phyloP scores from a whole-genome alignment of 2,329 filamentous ascomycete species.

The Fusarium liriodendri region DNA sequence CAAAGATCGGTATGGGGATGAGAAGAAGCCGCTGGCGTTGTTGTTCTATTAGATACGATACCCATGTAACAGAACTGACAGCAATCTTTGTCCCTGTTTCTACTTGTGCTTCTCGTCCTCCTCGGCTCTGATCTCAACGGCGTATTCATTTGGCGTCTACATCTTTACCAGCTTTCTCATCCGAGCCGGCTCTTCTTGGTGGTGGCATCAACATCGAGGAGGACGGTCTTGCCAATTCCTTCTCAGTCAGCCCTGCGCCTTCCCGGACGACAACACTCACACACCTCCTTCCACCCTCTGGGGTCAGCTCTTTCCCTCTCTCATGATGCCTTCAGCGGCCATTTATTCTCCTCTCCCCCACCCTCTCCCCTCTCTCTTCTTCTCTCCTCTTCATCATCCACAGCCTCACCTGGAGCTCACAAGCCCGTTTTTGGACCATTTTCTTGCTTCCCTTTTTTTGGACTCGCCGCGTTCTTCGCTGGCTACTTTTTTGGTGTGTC shows the following conservation, averaged over 20 bases:
- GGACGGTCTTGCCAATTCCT: background rate
- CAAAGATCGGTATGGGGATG: slow-evolving; percentile 73
- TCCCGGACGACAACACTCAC: background rate
- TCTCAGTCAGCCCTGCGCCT: background rate
- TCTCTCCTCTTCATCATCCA: slow-evolving; percentile 24
- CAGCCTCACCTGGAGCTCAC: slow-evolving; percentile 36
- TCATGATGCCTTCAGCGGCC: background rate
- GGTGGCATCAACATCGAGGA: too few relatives aligned
- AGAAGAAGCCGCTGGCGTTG: slow-evolving; percentile 68
- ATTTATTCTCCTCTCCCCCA: background rate
- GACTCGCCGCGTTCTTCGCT: slow-evolving; percentile 32
- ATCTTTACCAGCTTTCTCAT: background rate
- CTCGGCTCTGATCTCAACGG: background rate
- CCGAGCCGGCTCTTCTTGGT: background rate
- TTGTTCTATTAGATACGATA: slow-evolving; percentile 70
- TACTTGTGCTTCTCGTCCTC: background rate
- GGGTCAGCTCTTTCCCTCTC: slow-evolving; percentile 3
- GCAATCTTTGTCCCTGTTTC: background rate
- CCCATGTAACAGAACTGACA: slow-evolving; percentile 20
- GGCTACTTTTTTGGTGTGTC: slow-evolving; percentile 14
- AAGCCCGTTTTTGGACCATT: slow-evolving; percentile 39
- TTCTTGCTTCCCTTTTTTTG: slow-evolving; percentile 49
- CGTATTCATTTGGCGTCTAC: background rate
- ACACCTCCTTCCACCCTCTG: background rate
- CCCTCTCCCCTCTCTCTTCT: background rate